These are phyloP conservation scores for Geotrichum aggregatum DNA, from an alignment of 1,139 yeast genomes.

Conservation along the genomic window DNA sequence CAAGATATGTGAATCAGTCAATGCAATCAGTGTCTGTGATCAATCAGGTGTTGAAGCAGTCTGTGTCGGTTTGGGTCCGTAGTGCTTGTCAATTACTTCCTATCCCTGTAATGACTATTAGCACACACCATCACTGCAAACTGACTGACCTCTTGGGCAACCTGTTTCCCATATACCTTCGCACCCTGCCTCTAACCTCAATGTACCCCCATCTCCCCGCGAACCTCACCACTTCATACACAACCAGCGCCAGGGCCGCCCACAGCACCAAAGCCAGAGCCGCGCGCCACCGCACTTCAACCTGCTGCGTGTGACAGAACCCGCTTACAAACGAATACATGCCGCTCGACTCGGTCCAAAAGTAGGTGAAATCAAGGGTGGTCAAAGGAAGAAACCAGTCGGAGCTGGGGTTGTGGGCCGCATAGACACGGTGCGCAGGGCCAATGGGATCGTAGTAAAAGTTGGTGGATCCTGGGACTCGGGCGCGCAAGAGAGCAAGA, in stretches of 20 bases:
- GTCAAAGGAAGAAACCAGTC: conserved; percentile 26
- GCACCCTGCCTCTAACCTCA: background rate
- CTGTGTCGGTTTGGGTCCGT: too few relatives aligned
- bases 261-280: conserved; percentile 18
- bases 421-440: conserved; percentile 23
- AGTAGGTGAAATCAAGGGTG: conserved; percentile 26
- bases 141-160: too few relatives aligned
- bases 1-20: too few relatives aligned
- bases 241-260: conserved; percentile 9
- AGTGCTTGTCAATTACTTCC: too few relatives aligned
- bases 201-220: background rate
- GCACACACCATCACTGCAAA: too few relatives aligned
- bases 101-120: too few relatives aligned
- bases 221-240: conserved; percentile 9
- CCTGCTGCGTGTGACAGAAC: conserved; percentile 27
- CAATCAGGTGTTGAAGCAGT: too few relatives aligned
- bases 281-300: conserved; percentile 22
- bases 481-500: conserved; percentile 3
- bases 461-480: conserved; percentile 15
- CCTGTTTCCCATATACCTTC: too few relatives aligned
- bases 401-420: conserved; percentile 23
- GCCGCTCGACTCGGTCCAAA: conserved; percentile 29
- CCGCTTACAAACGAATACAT: conserved; percentile 31
- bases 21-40: too few relatives aligned
- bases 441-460: conserved; percentile 28